These are phyloP conservation scores for Ogataea paraovalis DNA, from an alignment of 805 yeast species.

Conservation along the genomic window DNA sequence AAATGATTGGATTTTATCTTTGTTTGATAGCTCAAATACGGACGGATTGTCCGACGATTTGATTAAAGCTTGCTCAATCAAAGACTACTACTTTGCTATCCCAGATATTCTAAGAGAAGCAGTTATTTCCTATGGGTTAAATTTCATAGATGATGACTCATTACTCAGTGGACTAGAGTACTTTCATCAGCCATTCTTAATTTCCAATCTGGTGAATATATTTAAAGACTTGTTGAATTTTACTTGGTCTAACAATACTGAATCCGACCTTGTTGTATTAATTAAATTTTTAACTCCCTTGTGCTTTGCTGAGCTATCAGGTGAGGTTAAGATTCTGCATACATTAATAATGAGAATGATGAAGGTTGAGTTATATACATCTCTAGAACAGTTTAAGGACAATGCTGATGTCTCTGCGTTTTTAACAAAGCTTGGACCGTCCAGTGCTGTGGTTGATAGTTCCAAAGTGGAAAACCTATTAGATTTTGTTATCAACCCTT, in stretches of 20 bases:
- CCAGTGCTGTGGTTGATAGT: slow-evolving; percentile 2
- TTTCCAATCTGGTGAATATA: slow-evolving; percentile 52
- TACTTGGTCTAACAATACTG: slow-evolving; percentile 15
- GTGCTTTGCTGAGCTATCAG: slow-evolving; percentile 15
- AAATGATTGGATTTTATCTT: slow-evolving; percentile 73
- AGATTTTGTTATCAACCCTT: slow-evolving; percentile 10
- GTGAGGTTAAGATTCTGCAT: slow-evolving; percentile 19
- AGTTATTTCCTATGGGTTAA: slow-evolving; percentile 52
- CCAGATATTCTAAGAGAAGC: slow-evolving; percentile 76
- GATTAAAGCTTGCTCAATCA: slow-evolving; percentile 59
- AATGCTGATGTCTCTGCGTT: slow-evolving; percentile 7
- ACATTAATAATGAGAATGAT: slow-evolving; percentile 14
- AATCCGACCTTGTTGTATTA: slow-evolving; percentile 8
- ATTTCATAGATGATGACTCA: slow-evolving; percentile 53
- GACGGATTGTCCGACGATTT: slow-evolving; percentile 84
- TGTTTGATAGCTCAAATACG: slow-evolving; percentile 54
- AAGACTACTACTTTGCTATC: slow-evolving; percentile 63
- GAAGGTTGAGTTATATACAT: slow-evolving; percentile 11
- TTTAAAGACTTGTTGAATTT: slow-evolving; percentile 16
- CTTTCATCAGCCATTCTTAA: slow-evolving; percentile 74
- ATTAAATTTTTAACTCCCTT: slow-evolving; percentile 19
- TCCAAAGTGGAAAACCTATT: slow-evolving; percentile 7
- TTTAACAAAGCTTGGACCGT: slow-evolving; percentile 9
- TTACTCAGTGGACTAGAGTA: slow-evolving; percentile 81
- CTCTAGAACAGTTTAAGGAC: slow-evolving; percentile 4